A percentile compares a stretch with the other conserved stretches of the same genome.
Conservation (phyloP, 768 basidiomycete genomes). For the Suillus hirtellus region DNA sequence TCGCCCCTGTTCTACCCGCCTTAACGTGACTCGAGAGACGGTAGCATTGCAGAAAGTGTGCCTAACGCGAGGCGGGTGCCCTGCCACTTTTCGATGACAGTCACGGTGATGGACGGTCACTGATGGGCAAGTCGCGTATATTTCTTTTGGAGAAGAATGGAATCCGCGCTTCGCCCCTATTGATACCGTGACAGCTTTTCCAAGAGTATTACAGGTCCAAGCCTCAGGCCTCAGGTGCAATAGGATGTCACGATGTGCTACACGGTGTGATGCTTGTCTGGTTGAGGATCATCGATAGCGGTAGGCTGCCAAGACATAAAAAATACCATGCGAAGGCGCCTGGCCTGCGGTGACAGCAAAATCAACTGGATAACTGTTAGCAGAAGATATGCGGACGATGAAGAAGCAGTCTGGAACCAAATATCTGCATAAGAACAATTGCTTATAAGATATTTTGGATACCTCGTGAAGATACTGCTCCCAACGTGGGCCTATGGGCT, state of each 20-base stretch:
- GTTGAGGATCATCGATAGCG: background rate
- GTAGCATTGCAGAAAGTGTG: background rate
- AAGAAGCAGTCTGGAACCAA: background rate
- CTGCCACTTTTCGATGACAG: background rate
- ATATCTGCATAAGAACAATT: background rate
- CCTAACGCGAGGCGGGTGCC: background rate
- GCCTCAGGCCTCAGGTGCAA: background rate
- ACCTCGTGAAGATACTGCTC: background rate
- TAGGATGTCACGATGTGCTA: background rate
- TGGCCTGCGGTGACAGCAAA: background rate
- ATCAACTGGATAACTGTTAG: background rate
- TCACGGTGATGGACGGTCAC: background rate
- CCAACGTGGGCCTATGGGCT: background rate
- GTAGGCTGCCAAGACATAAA: background rate
- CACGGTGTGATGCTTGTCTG: background rate
- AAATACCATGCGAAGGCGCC: background rate
- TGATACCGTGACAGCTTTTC: background rate
- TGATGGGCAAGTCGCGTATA: background rate
- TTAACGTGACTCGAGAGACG: background rate
- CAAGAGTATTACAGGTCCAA: background rate
- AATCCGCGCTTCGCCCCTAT: background rate
- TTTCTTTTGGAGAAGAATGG: background rate
- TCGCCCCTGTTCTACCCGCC: background rate
- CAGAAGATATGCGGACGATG: background rate
- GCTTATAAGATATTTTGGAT: background rate